Evolutionary conservation across 345 rosid genomes (phyloP).

Genomic region (Linum lewisii): DNA sequence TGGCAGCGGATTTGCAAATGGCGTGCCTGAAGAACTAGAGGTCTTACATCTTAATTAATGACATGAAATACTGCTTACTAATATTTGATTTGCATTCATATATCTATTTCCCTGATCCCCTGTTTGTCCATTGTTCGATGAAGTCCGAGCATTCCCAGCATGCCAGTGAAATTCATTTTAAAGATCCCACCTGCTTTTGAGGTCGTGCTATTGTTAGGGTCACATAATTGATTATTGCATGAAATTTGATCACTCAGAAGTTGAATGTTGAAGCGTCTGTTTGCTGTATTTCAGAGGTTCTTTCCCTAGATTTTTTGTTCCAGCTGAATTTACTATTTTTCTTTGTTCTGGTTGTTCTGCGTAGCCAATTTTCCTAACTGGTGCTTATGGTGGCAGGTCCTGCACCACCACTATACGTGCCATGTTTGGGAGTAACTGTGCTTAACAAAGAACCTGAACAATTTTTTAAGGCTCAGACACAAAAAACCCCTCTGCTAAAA

Average conservation of each 20-base stretch:
- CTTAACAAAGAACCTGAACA: constrained; percentile 30
- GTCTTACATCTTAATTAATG: constrained; percentile 29
- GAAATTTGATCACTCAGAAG: neutral
- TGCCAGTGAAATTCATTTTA: constrained; percentile 3
- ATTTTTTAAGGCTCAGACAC: constrained; percentile 24
- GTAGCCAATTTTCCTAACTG: constrained; percentile 30
- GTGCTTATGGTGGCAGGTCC: constrained; percentile 70
- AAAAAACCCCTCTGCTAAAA: constrained; percentile 10
- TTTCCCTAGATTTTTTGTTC: constrained; percentile 10
- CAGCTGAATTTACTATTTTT: constrained; percentile 5
- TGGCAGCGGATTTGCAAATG: constrained; percentile 24
- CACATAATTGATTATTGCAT: neutral
- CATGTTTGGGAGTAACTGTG: constrained; percentile 39
- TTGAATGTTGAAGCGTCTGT: neutral
- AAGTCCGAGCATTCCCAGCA: constrained; percentile 13
- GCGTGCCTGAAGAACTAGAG: constrained; percentile 43
- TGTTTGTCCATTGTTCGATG: neutral
- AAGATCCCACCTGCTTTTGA: constrained; percentile 8
- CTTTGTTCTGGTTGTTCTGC: constrained; percentile 14
- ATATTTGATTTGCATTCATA: neutral
- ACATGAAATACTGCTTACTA: neutral
- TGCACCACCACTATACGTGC: constrained; percentile 54
- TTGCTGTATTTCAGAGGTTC: neutral
- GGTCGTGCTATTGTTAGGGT: neutral
- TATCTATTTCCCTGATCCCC: neutral